Conservation (phyloP, 768 basidiomycete genomes). For the Mycena alexandri region DNA sequence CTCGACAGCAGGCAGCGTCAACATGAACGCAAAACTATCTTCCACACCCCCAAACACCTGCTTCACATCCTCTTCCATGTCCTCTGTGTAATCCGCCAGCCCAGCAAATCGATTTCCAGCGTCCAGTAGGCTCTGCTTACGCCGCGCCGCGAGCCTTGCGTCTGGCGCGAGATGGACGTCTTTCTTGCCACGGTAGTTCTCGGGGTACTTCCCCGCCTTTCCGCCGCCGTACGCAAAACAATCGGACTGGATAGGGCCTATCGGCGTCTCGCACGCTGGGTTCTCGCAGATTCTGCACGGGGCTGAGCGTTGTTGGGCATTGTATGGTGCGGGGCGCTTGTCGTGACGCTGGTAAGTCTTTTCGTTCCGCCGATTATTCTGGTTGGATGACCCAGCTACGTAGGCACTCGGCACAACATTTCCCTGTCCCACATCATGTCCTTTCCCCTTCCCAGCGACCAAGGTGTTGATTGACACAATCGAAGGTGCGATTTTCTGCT, state of each 20-base stretch:
- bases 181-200: constrained; percentile 15
- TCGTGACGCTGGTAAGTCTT: background rate
- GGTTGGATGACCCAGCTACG: constrained; percentile 12
- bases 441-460: constrained; percentile 9
- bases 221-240: constrained; percentile 47
- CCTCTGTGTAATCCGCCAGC: constrained; percentile 26
- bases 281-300: constrained; percentile 28
- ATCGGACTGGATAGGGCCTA: constrained; percentile 39
- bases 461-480: constrained; percentile 21
- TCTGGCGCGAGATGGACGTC: constrained; percentile 32
- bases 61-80: constrained; percentile 10
- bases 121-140: constrained; percentile 15
- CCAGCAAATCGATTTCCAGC: constrained; percentile 29
- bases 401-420: constrained; percentile 1
- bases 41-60: background rate
- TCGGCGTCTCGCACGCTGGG: constrained; percentile 36
- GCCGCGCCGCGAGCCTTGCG: constrained; percentile 20
- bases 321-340: constrained; percentile 5
- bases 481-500: constrained; percentile 23
- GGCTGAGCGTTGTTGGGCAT: constrained; percentile 6
- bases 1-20: no score
- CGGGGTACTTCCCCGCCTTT: constrained; percentile 44
- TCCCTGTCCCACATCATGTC: background rate
- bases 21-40: constrained; percentile 21
- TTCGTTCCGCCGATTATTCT: constrained; percentile 6